phyloP scores from a whole-genome alignment of 345 rosid genomes.

The Moricandia moricandioides region DNA sequence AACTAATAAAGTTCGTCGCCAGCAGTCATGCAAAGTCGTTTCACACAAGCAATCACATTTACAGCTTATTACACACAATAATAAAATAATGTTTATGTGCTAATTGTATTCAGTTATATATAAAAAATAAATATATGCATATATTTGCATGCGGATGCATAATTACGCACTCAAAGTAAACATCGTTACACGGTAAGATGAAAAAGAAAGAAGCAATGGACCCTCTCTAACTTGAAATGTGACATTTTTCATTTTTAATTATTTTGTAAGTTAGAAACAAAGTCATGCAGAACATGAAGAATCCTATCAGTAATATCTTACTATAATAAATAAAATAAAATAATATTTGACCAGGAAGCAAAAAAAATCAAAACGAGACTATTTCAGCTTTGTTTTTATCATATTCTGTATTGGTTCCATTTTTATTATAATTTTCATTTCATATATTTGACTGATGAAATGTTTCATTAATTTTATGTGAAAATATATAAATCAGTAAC shows the following conservation, averaged over 20 bases:
- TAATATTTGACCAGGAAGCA: constrained; percentile 4
- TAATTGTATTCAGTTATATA: too few species aligned
- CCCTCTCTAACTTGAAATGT: constrained; percentile 4
- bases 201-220: not conserved
- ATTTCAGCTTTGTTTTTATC: constrained; percentile 11
- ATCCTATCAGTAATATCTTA: constrained; percentile 6
- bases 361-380: constrained; percentile 13
- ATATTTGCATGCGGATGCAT: constrained; percentile 19
- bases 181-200: not conserved
- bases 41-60: constrained; percentile 34
- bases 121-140: not conserved
- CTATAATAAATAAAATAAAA: not conserved
- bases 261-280: not conserved
- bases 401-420: not conserved
- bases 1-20: constrained; percentile 33
- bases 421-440: not conserved
- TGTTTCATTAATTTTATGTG: not conserved
- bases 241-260: not conserved
- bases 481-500: not conserved
- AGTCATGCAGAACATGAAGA: constrained; percentile 27
- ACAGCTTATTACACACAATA: not conserved
- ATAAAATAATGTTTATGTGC: not conserved
- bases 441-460: not conserved
- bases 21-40: constrained; percentile 24
- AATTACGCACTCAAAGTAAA: constrained; percentile 4